Conservation (phyloP, 176 grass and related monocot genomes). For the Carex cristatella region DNA sequence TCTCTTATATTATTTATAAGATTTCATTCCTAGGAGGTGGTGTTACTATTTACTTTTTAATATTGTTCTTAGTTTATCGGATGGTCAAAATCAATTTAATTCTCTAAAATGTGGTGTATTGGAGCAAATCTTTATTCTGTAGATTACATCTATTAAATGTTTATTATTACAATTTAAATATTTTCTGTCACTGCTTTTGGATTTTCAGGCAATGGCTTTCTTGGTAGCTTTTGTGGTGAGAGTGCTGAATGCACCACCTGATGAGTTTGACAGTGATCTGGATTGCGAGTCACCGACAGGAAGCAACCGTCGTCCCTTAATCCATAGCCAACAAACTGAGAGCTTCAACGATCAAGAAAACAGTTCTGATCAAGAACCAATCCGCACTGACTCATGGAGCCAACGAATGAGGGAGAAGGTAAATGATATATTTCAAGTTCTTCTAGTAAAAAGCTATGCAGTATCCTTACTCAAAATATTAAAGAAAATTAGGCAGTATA, state of each 20-base stretch:
- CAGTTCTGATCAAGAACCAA: not conserved
- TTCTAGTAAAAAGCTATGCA: not conserved
- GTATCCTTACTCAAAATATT: not conserved
- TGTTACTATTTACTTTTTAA: too few relatives aligned
- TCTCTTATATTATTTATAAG: too few relatives aligned
- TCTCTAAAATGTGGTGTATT: too few relatives aligned
- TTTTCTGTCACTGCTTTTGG: not conserved
- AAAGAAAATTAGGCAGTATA: not conserved
- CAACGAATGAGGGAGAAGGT: slow-evolving; percentile 24
- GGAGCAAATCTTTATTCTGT: not conserved
- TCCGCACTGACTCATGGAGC: slow-evolving; percentile 12
- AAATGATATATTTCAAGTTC: not conserved
- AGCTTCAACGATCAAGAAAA: not conserved
- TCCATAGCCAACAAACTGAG: not conserved
- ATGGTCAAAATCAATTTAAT: too few relatives aligned
- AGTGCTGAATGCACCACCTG: slow-evolving; percentile 2
- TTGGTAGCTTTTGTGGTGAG: slow-evolving; percentile 19
- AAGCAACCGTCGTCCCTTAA: not conserved
- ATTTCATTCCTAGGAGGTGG: too few relatives aligned
- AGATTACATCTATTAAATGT: not conserved
- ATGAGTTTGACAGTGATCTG: slow-evolving; percentile 15
- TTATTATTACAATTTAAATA: not conserved
- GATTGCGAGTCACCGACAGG: not conserved
- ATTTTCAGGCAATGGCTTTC: slow-evolving; percentile 4
- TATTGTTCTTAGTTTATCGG: too few relatives aligned